phyloP scores from a whole-genome alignment of 345 rosid genomes.

The Geranium rotundifolium region DNA sequence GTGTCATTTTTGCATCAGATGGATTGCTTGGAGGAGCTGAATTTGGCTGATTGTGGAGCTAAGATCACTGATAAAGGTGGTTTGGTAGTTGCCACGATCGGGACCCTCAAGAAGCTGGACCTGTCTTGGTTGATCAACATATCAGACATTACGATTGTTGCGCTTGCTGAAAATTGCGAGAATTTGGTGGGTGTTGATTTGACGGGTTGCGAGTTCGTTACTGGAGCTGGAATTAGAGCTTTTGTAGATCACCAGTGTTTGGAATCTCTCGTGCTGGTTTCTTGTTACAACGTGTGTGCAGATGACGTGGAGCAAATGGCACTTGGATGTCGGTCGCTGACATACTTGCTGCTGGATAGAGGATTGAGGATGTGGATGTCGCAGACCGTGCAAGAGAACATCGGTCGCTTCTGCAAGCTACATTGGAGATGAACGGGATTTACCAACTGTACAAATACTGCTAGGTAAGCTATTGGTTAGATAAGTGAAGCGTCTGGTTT shows the following conservation, averaged over 20 bases:
- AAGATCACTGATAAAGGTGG: conserved; percentile 33
- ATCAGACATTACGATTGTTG: conserved; percentile 22
- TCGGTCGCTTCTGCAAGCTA: conserved; percentile 17
- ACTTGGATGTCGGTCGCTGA: conserved; percentile 22
- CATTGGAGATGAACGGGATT: conserved; percentile 23
- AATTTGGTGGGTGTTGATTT: conserved; percentile 25
- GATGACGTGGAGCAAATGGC: conserved; percentile 14
- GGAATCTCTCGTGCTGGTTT: conserved; percentile 25
- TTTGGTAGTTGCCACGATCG: conserved; percentile 17
- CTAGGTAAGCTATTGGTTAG: too few relatives aligned
- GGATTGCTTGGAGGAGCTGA: conserved; percentile 35
- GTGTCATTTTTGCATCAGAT: conserved; percentile 20
- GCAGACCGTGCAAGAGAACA: conserved; percentile 7
- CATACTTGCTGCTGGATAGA: conserved; percentile 21
- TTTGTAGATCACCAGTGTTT: conserved; percentile 20
- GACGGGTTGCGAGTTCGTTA: conserved; percentile 32
- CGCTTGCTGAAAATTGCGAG: conserved; percentile 22
- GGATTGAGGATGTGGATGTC: conserved; percentile 26
- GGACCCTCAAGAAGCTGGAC: conserved; percentile 22
- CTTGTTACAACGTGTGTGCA: conserved; percentile 14
- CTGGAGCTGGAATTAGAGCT: conserved; percentile 24
- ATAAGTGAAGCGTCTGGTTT: too few relatives aligned
- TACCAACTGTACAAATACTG: too few relatives aligned
- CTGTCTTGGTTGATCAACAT: conserved; percentile 37
- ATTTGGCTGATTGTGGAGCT: conserved; percentile 35